These are phyloP conservation scores for Papiliotrema laurentii DNA, from an alignment of 1,284 basidiomycete species.

Conservation along the genomic window DNA sequence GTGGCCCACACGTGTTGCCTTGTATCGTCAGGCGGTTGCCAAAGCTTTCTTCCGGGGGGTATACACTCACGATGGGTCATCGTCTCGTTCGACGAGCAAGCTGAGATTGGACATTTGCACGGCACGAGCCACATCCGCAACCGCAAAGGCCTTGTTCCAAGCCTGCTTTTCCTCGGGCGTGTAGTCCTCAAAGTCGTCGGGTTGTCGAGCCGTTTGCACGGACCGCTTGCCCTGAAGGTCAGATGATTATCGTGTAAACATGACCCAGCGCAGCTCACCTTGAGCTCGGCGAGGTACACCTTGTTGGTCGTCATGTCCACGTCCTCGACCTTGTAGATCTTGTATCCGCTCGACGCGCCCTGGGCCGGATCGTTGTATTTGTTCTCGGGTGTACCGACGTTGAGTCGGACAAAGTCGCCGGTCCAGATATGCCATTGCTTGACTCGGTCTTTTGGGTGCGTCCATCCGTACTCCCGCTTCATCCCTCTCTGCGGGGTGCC, in stretches of 20 bases:
- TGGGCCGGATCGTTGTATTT: not conserved
- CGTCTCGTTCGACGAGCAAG: constrained; percentile 1
- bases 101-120: constrained; percentile 1
- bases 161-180: no score
- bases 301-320: not conserved
- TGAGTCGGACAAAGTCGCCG: constrained; percentile 1
- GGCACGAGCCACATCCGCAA: no score
- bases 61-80: constrained; percentile 6
- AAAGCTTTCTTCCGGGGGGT: no score
- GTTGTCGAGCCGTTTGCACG: no score
- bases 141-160: no score
- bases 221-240: not conserved
- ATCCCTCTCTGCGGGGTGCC: no score
- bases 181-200: no score
- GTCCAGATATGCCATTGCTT: constrained; percentile 1
- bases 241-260: not conserved
- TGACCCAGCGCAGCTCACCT: not conserved
- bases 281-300: not conserved
- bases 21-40: no score
- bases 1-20: constrained; percentile 4
- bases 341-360: constrained; percentile 1
- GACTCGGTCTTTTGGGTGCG: constrained; percentile 1
- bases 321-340: constrained; percentile 1
- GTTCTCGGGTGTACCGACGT: not conserved
- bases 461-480: not conserved